phyloP scores from a whole-genome alignment of 257 asterid genomes.

The Marsdenia floribunda region DNA sequence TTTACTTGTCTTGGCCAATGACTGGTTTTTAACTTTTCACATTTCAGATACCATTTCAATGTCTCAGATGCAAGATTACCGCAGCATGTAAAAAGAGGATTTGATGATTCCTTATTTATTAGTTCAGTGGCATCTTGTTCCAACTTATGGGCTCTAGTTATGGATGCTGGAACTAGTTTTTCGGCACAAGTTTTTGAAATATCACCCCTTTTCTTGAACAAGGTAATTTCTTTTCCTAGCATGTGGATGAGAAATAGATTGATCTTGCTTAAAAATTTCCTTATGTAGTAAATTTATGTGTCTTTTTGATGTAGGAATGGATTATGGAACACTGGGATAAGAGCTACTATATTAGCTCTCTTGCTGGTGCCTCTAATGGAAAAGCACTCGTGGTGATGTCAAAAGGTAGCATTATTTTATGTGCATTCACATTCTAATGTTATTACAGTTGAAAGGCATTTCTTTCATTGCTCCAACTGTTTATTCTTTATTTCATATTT shows the following conservation, averaged over 20 bases:
- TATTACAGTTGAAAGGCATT: neutral
- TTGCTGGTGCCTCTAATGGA: constrained; percentile 44
- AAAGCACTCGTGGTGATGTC: constrained; percentile 47
- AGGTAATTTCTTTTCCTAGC: constrained; percentile 23
- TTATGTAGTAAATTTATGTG: neutral
- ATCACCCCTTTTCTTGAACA: constrained; percentile 35
- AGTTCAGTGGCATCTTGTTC: constrained; percentile 49
- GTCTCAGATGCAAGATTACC: constrained; percentile 37
- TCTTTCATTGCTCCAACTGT: neutral
- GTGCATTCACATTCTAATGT: neutral
- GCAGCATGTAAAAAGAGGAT: constrained; percentile 43
- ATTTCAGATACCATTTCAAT: constrained; percentile 41
- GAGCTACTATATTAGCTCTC: constrained; percentile 38
- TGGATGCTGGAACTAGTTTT: constrained; percentile 48
- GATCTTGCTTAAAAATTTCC: neutral
- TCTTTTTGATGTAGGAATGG: constrained; percentile 36
- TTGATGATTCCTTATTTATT: constrained; percentile 36
- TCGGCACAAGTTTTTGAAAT: constrained; percentile 39
- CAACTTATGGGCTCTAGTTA: constrained; percentile 44
- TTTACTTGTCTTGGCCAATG: no score
- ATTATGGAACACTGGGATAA: constrained; percentile 50
- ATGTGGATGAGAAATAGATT: neutral
- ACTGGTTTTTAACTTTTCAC: neutral
- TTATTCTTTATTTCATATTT: neutral
- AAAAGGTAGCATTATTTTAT: constrained; percentile 27